Conservation (phyloP, 257 asterid species). For the Haberlea rhodopensis region DNA sequence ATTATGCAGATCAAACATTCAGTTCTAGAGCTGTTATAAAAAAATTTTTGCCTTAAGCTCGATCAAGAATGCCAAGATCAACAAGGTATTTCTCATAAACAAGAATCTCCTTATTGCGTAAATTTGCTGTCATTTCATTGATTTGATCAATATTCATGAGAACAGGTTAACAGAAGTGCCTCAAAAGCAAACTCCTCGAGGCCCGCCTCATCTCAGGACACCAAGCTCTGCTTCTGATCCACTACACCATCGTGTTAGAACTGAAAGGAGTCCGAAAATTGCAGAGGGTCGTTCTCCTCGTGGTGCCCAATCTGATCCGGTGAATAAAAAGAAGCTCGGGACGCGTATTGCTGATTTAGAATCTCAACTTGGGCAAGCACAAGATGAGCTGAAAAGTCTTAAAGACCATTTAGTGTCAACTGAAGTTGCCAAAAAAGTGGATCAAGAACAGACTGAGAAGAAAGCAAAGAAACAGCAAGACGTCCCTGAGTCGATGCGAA, state of each 20-base stretch:
- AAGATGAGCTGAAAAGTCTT: constrained; percentile 65
- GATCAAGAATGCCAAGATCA: constrained; percentile 65
- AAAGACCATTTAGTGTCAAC: constrained; percentile 66
- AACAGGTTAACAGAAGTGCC: constrained; percentile 59
- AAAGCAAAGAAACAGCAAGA: constrained; percentile 49
- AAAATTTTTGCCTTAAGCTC: neutral
- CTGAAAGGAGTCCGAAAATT: constrained; percentile 62
- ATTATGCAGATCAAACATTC: constrained; percentile 31
- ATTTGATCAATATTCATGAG: constrained; percentile 10
- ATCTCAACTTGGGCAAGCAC: constrained; percentile 90
- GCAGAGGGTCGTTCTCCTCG: constrained; percentile 59
- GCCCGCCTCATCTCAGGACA: constrained; percentile 51
- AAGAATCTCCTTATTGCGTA: constrained; percentile 8
- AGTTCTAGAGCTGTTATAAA: constrained; percentile 1
- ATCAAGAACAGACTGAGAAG: constrained; percentile 62
- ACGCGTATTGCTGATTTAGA: constrained; percentile 82
- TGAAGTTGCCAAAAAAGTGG: constrained; percentile 62
- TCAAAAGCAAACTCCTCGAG: constrained; percentile 69
- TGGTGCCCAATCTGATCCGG: constrained; percentile 45
- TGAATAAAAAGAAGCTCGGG: constrained; percentile 75
- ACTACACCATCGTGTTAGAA: constrained; percentile 42
- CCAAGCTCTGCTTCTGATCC: constrained; percentile 73
- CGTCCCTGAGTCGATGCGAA: constrained; percentile 26
- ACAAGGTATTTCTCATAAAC: constrained; percentile 45
- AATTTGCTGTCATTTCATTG: neutral